Conservation (phyloP, 2,329 filamentous ascomycete species). For the Aureobasidium zeae region DNA sequence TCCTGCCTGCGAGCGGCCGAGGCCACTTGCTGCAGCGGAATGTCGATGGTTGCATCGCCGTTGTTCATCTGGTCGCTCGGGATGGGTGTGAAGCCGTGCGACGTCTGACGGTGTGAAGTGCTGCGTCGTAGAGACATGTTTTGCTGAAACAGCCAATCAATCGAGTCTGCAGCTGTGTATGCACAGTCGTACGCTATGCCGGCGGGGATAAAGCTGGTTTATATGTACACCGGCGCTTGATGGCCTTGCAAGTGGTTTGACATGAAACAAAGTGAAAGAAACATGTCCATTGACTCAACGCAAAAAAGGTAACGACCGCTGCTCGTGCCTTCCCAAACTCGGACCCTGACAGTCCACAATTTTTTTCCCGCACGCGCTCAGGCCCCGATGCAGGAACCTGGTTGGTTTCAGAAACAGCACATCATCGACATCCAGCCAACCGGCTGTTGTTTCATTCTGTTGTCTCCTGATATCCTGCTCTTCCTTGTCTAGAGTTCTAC, state of each 20-base stretch:
- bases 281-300: neutral
- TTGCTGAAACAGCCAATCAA: constrained; percentile 9
- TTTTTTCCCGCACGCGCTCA: neutral
- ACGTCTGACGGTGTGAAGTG: constrained; percentile 20
- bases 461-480: neutral
- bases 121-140: constrained; percentile 12
- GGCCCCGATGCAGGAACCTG: neutral
- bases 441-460: neutral
- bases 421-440: neutral
- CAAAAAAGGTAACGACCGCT: constrained; percentile 10
- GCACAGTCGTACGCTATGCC: too few species aligned
- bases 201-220: constrained; percentile 8
- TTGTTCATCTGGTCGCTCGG: constrained; percentile 19
- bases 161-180: constrained; percentile 4
- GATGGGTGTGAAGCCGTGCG: constrained; percentile 25
- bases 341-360: too few species aligned
- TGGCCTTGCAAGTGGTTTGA: neutral
- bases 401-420: constrained; percentile 2
- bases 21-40: constrained; percentile 49
- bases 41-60: constrained; percentile 50
- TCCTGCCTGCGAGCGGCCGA: constrained; percentile 32
- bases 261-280: neutral
- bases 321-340: neutral
- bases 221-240: neutral
- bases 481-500: neutral